Percentiles rank a stretch among this genome's conserved stretches.
phyloP scores from a whole-genome alignment of 2,329 filamentous ascomycete species.

The Exophiala viscosa region DNA sequence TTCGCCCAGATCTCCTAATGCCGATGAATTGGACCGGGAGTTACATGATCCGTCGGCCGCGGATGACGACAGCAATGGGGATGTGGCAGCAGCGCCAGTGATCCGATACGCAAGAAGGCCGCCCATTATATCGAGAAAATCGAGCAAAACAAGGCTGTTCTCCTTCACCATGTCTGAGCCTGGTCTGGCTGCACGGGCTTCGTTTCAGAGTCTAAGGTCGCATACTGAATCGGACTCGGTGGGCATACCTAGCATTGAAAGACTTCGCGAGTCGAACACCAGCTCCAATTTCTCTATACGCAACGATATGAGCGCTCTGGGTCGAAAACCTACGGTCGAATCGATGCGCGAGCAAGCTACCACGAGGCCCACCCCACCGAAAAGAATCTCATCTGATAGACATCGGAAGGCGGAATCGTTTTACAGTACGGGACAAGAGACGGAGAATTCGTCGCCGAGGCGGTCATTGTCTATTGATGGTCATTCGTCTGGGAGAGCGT shows the following conservation, averaged over 20 bases:
- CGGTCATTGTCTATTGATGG: slow-evolving; percentile 18
- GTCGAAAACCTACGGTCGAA: slow-evolving; percentile 13
- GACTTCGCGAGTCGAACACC: slow-evolving; percentile 18
- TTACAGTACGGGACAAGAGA: slow-evolving; percentile 20
- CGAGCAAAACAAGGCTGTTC: slow-evolving; percentile 15
- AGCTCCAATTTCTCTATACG: slow-evolving; percentile 22
- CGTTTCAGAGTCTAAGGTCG: slow-evolving; percentile 24
- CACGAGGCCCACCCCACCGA: slow-evolving; percentile 14
- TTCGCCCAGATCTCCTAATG: slow-evolving; percentile 6
- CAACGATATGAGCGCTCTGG: slow-evolving; percentile 15
- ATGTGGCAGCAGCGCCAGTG: slow-evolving; percentile 22
- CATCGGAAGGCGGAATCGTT: slow-evolving; percentile 20
- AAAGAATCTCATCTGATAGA: slow-evolving; percentile 16
- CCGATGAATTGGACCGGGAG: slow-evolving; percentile 21
- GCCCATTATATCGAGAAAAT: slow-evolving; percentile 16
- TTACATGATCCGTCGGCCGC: slow-evolving; percentile 10
- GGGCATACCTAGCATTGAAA: slow-evolving; percentile 23
- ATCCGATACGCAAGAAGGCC: slow-evolving; percentile 23
- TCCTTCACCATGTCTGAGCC: slow-evolving; percentile 15
- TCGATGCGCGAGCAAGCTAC: slow-evolving; percentile 18
- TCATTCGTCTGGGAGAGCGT: slow-evolving; percentile 2
- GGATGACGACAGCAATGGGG: slow-evolving; percentile 22
- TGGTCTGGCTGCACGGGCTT: slow-evolving; percentile 14
- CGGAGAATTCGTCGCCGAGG: slow-evolving; percentile 11
- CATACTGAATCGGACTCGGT: slow-evolving; percentile 20